A percentile compares a stretch with the other conserved stretches of the same genome.
Conservation (phyloP, 805 yeast genomes). For the Debaryomyces tyrocola region DNA sequence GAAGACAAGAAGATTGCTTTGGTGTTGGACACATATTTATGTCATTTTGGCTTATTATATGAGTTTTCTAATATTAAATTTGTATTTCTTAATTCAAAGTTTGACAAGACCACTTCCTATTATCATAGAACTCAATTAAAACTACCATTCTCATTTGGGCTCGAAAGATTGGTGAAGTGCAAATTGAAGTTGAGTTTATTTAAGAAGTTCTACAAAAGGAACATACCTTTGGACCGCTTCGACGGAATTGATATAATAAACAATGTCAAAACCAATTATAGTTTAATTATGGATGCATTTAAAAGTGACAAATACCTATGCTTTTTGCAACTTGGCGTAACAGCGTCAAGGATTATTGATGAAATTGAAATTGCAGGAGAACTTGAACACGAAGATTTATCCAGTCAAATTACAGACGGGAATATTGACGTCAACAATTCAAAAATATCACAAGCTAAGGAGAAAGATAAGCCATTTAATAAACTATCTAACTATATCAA, state of each 20-base stretch:
- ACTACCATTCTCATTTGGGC: conserved; percentile 16
- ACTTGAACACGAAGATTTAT: neutral
- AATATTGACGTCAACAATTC: neutral
- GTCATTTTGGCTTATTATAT: conserved; percentile 9
- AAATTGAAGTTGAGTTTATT: conserved; percentile 13
- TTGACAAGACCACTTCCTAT: conserved; percentile 12
- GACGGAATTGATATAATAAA: conserved; percentile 1
- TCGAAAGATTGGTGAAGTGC: conserved; percentile 12
- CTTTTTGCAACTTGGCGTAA: neutral
- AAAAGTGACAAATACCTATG: neutral
- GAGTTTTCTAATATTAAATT: conserved; percentile 15
- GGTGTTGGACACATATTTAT: conserved; percentile 15
- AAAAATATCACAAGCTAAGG: neutral
- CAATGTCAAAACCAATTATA: neutral
- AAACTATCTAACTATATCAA: conserved; percentile 5
- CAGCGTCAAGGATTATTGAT: neutral
- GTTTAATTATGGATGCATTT: neutral
- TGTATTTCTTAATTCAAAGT: conserved; percentile 10
- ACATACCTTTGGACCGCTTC: neutral
- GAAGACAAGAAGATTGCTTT: conserved; percentile 13
- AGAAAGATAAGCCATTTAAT: neutral
- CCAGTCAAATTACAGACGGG: neutral
- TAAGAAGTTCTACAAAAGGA: conserved; percentile 9
- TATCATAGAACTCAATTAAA: conserved; percentile 7
- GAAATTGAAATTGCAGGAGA: neutral